phyloP scores from a whole-genome alignment of 2,329 filamentous ascomycete species.

The Dactylellina drechsleri region DNA sequence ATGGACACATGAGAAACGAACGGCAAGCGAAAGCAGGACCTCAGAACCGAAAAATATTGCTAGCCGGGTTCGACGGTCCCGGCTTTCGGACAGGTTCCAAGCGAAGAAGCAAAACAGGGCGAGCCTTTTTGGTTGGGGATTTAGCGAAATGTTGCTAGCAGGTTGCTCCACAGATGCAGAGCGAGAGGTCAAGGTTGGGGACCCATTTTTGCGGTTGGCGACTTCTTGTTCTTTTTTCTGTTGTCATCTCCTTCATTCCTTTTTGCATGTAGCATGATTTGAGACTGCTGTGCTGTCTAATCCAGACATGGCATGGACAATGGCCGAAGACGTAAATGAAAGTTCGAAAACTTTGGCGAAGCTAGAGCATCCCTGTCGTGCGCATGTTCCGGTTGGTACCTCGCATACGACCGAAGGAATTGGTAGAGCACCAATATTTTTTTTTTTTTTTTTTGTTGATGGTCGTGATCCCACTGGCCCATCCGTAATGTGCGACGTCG shows the following conservation, averaged over 20 bases:
- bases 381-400: constrained; percentile 38
- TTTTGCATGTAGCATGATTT: neutral
- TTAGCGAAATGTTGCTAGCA: constrained; percentile 17
- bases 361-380: constrained; percentile 18
- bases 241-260: neutral
- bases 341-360: neutral
- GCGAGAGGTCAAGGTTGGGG: neutral
- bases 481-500: constrained; percentile 5
- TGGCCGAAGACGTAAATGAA: constrained; percentile 27
- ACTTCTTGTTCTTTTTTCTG: neutral
- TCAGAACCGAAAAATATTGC: constrained; percentile 1
- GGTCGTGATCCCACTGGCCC: neutral
- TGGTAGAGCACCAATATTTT: neutral
- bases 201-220: neutral
- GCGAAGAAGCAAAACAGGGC: constrained; percentile 54
- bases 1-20: constrained; percentile 12
- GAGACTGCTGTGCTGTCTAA: neutral
- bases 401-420: constrained; percentile 41
- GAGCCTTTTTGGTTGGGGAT: constrained; percentile 37
- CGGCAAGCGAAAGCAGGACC: constrained; percentile 7
- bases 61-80: neutral
- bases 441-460: constrained; percentile 7
- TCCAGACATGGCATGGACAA: constrained; percentile 16
- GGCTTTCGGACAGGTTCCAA: constrained; percentile 22
- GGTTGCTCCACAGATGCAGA: neutral